Percentiles rank a stretch among this genome's conserved stretches.
Evolutionary conservation across 2,329 filamentous ascomycete species (phyloP).

Genomic region (Ophiostoma novo-ulmi): DNA sequence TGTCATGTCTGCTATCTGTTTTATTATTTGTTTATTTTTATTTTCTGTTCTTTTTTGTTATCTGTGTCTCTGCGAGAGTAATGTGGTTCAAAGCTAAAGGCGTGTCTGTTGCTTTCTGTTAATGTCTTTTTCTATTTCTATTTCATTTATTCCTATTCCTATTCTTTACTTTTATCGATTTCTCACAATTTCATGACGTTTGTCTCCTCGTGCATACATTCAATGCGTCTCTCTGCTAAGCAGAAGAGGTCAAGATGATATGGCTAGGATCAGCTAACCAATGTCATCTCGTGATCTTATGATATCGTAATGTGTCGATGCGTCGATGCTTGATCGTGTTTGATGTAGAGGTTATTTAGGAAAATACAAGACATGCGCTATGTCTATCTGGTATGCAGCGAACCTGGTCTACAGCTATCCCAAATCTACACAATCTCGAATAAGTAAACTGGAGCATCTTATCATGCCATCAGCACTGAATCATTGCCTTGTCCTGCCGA

Average conservation of each 20-base stretch:
- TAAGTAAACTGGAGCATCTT: not conserved
- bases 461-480: not conserved
- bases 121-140: not conserved
- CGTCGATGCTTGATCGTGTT: too few relatives aligned
- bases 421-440: not conserved
- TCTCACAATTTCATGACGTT: not conserved
- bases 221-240: not conserved
- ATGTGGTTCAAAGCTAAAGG: conserved; percentile 6
- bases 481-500: conserved; percentile 4
- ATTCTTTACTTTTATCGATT: not conserved
- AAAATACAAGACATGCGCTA: too few relatives aligned
- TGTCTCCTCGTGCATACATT: not conserved
- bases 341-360: too few relatives aligned
- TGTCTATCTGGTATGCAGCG: too few relatives aligned
- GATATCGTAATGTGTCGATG: not conserved
- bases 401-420: not conserved
- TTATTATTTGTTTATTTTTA: not conserved
- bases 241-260: not conserved
- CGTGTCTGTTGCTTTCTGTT: not conserved
- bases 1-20: conserved; percentile 1
- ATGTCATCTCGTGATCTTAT: not conserved
- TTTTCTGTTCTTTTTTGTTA: not conserved
- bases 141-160: not conserved
- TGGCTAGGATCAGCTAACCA: not conserved
- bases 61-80: conserved; percentile 2